Base-by-base conservation (phyloP, 1,139 yeast species). In the Yamadazyma atmosphaerica region DNA sequence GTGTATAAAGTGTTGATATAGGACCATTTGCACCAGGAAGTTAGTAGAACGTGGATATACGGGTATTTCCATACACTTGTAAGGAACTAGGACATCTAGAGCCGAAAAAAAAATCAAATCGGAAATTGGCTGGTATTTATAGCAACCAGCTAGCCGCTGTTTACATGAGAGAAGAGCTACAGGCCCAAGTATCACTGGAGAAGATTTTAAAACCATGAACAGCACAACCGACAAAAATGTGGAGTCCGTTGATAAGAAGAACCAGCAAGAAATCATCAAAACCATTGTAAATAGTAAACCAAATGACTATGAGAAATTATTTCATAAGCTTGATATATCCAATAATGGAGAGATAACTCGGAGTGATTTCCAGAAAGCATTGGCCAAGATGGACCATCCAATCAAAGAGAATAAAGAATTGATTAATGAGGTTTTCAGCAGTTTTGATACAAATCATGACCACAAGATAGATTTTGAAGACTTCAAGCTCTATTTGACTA, bases 351-450 rank as follows among this genome's bases (percentile, higher is more conserved):
- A 70, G 42, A 71, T 84, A 18, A 77, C 83, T 4, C 61, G 77
- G 10, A 62, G 65, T 27, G 82, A 81, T 37, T 74, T 84, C 50
- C 68, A 68, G 38, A 53, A 63, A 40, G 88, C 89, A 1, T 67
- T 83, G 41, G 63, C 68, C 37, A 51, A 63, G 16, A 60, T 77
- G 25, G 71, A 78, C 38, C 89, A 84, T 56, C 92, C 95, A 1
- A 68, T 87, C 24, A 79, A 80, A 40, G 73, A 80, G 43, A 78
- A 83, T 28, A 80, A 80, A 5, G 81, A 74, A 37, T 77, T 87
- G 22, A 74, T 86, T 16, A 64, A 67, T 40, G 65, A 68, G 35
- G 65, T 84, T 4, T 79, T 84, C 52, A 60, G 65, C 33, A 69
- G 81, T 3, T 76, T 84, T 52, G 86, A 82, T 56, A 56, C 71